phyloP scores from a whole-genome alignment of 805 yeast species.

The Yarrowia deformans region DNA sequence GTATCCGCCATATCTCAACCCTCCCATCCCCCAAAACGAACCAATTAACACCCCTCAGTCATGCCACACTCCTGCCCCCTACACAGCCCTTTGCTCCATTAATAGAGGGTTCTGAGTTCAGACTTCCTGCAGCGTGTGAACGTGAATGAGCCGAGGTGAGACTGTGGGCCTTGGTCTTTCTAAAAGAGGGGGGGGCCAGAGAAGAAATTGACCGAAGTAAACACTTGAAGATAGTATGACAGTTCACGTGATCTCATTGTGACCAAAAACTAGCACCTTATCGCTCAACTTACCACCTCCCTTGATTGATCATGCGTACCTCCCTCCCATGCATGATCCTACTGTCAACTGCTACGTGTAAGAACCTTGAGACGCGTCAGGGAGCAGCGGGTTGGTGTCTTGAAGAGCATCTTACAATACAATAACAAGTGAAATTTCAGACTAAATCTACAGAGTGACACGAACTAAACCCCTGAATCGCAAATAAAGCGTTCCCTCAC shows the following conservation, averaged over 20 bases:
- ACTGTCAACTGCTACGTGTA: constrained; percentile 30
- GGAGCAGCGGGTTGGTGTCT: background rate
- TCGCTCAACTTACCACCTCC: background rate
- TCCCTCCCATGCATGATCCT: constrained; percentile 8
- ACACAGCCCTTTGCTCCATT: constrained; percentile 19
- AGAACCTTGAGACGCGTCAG: constrained; percentile 34
- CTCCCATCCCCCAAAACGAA: no score
- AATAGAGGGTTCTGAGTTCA: constrained; percentile 9
- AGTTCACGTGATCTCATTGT: background rate
- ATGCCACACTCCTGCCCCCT: background rate
- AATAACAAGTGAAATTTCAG: no score
- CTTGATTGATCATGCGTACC: background rate
- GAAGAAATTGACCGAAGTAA: no score
- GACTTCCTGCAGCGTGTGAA: constrained; percentile 6
- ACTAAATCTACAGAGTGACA: no score
- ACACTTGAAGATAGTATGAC: no score
- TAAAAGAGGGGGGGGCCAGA: no score
- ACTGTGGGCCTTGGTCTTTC: no score
- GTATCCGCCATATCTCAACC: no score
- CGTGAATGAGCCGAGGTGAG: constrained; percentile 29
- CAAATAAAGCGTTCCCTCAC: background rate
- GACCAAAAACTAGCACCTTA: no score
- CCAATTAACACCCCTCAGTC: no score
- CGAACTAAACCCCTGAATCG: background rate
- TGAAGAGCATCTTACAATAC: background rate